Conservation (phyloP, 2,329 filamentous ascomycete genomes). For the Trichoderma arundinaceum region DNA sequence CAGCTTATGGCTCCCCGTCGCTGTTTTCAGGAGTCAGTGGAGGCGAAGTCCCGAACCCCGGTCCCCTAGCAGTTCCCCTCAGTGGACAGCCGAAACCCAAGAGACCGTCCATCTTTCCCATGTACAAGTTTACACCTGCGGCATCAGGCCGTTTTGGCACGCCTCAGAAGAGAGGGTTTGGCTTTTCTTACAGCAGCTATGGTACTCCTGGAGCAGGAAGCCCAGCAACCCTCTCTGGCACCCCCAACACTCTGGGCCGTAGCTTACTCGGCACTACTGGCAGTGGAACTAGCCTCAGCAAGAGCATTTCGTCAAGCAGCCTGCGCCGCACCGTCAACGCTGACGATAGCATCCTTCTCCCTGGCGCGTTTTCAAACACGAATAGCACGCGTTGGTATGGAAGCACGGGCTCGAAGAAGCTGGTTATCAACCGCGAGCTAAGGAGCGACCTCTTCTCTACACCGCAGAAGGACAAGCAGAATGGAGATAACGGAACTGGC, state of each 20-base stretch:
- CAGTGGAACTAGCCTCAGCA: constrained; percentile 74
- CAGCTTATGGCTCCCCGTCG: constrained; percentile 86
- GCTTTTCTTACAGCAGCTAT: constrained; percentile 92
- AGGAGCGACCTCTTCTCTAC: constrained; percentile 73
- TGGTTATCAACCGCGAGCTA: constrained; percentile 89
- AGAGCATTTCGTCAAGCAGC: constrained; percentile 88
- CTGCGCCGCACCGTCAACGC: constrained; percentile 80
- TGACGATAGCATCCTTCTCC: constrained; percentile 84
- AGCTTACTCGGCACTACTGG: constrained; percentile 71
- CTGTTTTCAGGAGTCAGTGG: constrained; percentile 77
- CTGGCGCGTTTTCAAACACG: constrained; percentile 80
- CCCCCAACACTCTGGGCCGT: constrained; percentile 69
- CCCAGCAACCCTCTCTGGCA: constrained; percentile 67
- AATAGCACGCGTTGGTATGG: constrained; percentile 67
- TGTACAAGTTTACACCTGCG: constrained; percentile 84
- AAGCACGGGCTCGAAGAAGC: constrained; percentile 79
- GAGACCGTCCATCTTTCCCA: constrained; percentile 78
- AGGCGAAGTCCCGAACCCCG: constrained; percentile 72
- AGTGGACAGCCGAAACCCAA: constrained; percentile 75
- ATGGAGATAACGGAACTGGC: constrained; percentile 48
- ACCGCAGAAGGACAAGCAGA: constrained; percentile 59
- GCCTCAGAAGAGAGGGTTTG: constrained; percentile 85
- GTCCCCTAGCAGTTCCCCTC: constrained; percentile 89
- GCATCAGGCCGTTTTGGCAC: constrained; percentile 81
- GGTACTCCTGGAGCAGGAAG: constrained; percentile 77